Base-by-base conservation (phyloP, 371 early-diverging fungal species). In the Mortierella sp. region DNA sequence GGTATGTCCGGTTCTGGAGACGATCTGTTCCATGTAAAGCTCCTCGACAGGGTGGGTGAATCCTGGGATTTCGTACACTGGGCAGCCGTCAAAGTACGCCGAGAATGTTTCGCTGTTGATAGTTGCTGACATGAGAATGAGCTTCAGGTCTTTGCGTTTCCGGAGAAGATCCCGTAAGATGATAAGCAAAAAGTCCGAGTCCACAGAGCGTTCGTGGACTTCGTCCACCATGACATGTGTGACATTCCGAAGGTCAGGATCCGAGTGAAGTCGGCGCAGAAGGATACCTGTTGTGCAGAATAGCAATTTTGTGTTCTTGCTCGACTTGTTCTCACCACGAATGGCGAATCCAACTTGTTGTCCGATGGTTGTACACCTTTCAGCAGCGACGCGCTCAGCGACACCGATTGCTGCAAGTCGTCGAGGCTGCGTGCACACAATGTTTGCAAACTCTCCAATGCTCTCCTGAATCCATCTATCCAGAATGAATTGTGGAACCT, bases 391-490 rank as follows among this genome's bases (percentile, higher is more conserved):
- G 59, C 95, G 90, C 54, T 86, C 70, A 5, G 96, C 95, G n/a
- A 98, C 85, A 14, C 94, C 89, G 31, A 88, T 91, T 47, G 96
- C 94, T 0, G 98, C 96, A 63, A 97, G 92, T 43, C 97, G 86
- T 17, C 98, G 85, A 5, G 98, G 98, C 71, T 98, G 97, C 1
- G 99, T 98, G 80, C 96, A 92, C 4, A 94, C 89, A 49, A 98
- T 91, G 48, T 87, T 86, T 34, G 88, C 88, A 0, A 63, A 61
- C 28, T 84, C 79, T 19, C 86, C 86, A 24, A 82, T 71, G 0
- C 60, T 61, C 25, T 77, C 65, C 54, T 83, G 79, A 51, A 90
- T 92, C 54, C 89, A 90, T 19, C 86, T 85, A 48, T 93, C 93
- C 48, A 94, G 74, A 17, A 95, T 86, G 79, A 92, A 94, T 69